Evolutionary conservation across 306 rosid genomes (phyloP), one percentile per base, ranked within the genome.

Genomic region (Sphenostylis stenocarpa): DNA sequence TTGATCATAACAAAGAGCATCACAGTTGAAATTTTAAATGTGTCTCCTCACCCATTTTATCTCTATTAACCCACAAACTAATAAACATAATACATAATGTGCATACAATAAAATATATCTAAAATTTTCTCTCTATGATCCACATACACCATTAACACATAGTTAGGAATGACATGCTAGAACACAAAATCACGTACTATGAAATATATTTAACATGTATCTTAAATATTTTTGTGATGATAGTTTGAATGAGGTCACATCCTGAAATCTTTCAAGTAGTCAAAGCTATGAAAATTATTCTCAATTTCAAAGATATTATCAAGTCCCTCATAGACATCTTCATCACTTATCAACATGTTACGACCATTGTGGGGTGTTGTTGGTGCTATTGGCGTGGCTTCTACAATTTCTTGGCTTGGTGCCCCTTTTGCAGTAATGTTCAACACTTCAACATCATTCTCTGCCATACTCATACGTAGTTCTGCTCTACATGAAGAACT

Each of bases 251-350:
- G 17, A 28, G 21, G 1, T 20, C 19, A 11, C 0, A 4, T 10
- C 31, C 29, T 52, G 1, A 36, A 73, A 29, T 67, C 45, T 9
- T 2, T 12, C 2, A 28, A 17, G 36, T 6, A 16, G 66, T 79
- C 24, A 66, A 64, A 73, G 31, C 70, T 9, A 68, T 4, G 28
- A 47, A 12, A 57, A 29, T 24, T 45, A 19, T 14, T 26, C 33
- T 11, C 26, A 7, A 66, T 71, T 38, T 86, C 86, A 0, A 80
- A 70, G 16, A 31, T 36, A 34, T 36, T 71, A 16, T 48, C 86
- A 45, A 81, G 82, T 51, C 55, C 56, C 7, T 31, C 56, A 8
- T 26, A 87, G 39, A 45, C 76, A 11, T 67, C 73, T 10, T 76
- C 55, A 6, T 76, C 38, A 29, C 45, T 58, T 10, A 3, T 34